Evolutionary conservation across 75 land plant species (phyloP), one percentile per base, ranked within the genome.

Genomic region (Cryptomeria japonica): DNA sequence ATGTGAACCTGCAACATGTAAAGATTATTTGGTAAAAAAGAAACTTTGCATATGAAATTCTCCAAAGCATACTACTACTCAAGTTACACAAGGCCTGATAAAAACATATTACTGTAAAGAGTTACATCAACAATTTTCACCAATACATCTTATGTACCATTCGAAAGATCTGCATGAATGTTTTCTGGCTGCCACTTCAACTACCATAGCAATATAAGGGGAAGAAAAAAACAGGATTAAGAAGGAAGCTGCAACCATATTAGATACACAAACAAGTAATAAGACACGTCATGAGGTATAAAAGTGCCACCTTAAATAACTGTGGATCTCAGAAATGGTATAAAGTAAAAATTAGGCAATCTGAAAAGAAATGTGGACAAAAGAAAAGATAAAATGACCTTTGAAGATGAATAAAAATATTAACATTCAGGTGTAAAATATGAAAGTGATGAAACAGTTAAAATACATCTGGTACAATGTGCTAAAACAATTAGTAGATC

Each of bases 1-100:
- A 84, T 95, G 70, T 18, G 96, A 86, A 88, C 97, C 99, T 97
- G 87, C 84, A 86, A 88, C 73, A 44, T 44, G n/a, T 28, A 4
- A 2, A 75, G n/a, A 79, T 77, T 47, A 37, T 77, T 77, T 36
- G 80, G 41, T 79, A 25, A 79, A 79, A 22, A 10, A 22, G 28
- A 41, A 79, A 79, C 18, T 1, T 79, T 79, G 11, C 7, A 39
- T 79, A n/a, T 79, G 5, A 41, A 79, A 19, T 79, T n/a, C 25
- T 79, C n/a, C 22, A 79, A 41, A 79, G 82, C 28, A 79, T 19
- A 0, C 28, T 77, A 15, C 80, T 79, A 39, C 44, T 79, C 82
- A 41, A 79, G 46, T 79, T 79, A 18, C 46, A 22, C 28, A 42
- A 79, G 41, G 25, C 8, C 28, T 19, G 25, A 41, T 5, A 79